Percentiles rank a stretch among this genome's conserved stretches.
phyloP scores from a whole-genome alignment of 2,329 filamentous ascomycete species.

The Aureobasidium lini region DNA sequence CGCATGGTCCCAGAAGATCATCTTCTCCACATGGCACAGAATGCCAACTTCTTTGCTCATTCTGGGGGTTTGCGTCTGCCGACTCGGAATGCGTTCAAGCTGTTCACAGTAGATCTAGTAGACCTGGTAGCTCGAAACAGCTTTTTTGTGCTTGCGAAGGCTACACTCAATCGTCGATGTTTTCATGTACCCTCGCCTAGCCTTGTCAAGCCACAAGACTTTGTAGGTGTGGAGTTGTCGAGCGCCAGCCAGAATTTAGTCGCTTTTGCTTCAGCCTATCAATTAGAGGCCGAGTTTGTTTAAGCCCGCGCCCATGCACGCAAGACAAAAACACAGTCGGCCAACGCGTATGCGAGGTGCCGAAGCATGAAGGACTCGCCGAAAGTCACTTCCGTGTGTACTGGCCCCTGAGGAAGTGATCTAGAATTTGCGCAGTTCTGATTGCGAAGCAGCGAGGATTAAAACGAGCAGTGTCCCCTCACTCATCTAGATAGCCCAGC shows the following conservation, averaged over 20 bases:
- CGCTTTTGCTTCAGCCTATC: constrained; percentile 4
- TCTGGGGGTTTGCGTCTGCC: background rate
- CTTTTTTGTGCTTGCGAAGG: no score
- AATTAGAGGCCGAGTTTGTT: background rate
- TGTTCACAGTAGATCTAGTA: no score
- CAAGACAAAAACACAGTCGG: constrained; percentile 5
- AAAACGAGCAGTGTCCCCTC: background rate
- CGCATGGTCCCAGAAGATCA: background rate
- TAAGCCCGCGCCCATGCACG: background rate
- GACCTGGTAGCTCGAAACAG: no score
- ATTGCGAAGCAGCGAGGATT: background rate
- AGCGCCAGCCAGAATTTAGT: constrained; percentile 5
- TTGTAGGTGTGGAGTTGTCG: background rate
- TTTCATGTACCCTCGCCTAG: background rate
- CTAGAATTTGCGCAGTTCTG: background rate
- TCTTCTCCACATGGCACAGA: background rate
- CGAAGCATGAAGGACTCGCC: constrained; percentile 4
- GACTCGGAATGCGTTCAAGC: background rate
- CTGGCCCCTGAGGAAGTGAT: background rate
- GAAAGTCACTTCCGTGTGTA: constrained; percentile 9
- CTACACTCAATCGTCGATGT: background rate
- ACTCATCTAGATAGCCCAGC: background rate
- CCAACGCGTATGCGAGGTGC: constrained; percentile 5
- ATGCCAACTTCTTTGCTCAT: background rate
- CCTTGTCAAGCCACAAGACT: background rate